phyloP scores from a whole-genome alignment of 768 basidiomycete genomes.

The Brasilioporus rufonigricans region DNA sequence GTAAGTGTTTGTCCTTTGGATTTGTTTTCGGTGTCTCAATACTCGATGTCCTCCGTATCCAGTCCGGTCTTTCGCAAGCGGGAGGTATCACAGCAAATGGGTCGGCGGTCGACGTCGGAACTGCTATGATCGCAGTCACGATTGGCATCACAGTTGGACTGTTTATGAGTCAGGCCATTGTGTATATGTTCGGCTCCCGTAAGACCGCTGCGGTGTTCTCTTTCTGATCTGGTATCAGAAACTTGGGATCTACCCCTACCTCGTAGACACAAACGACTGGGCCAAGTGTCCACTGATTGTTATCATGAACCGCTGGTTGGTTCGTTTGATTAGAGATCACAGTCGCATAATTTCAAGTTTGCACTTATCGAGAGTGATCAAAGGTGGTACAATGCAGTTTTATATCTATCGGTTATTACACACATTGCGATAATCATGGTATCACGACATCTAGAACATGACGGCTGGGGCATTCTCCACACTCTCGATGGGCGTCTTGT shows the following conservation, averaged over 20 bases:
- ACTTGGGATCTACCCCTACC: not conserved
- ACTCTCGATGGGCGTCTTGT: conserved; percentile 90
- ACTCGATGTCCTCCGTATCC: not conserved
- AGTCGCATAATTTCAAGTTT: not conserved
- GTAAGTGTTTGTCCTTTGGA: conserved; percentile 43
- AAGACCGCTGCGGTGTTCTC: conserved; percentile 88
- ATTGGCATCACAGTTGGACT: conserved; percentile 89
- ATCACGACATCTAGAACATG: conserved; percentile 58
- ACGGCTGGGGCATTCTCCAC: conserved; percentile 91
- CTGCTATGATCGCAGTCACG: conserved; percentile 86
- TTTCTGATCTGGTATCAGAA: conserved; percentile 43
- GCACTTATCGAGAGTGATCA: not conserved
- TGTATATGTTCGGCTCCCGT: conserved; percentile 81
- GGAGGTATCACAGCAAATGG: conserved; percentile 83
- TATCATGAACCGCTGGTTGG: conserved; percentile 6
- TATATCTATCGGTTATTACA: conserved; percentile 7
- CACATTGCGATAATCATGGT: not conserved
- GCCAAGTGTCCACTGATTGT: not conserved
- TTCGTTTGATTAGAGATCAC: not conserved
- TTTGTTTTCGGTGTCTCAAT: not conserved
- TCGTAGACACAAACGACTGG: conserved; percentile 4
- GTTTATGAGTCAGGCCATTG: conserved; percentile 84
- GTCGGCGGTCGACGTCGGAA: conserved; percentile 79
- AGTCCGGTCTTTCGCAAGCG: conserved; percentile 85
- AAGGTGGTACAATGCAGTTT: not conserved